Conservation (phyloP, 306 rosid species). For the Prunus mongolica region DNA sequence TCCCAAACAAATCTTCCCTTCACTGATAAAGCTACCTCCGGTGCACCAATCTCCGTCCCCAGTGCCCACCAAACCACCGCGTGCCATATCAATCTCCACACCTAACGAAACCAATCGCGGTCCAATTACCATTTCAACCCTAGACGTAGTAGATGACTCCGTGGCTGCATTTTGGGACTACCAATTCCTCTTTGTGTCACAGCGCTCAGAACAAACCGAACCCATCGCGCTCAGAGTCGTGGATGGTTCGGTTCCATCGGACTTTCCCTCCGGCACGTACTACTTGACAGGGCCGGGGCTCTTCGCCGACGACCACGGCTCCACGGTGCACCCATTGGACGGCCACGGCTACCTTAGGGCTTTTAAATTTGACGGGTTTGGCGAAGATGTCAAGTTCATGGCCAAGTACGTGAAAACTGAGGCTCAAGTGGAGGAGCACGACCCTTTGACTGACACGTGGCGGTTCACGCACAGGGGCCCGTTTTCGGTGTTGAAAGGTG, state of each 20-base stretch:
- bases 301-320: constrained; percentile 79
- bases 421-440: constrained; percentile 78
- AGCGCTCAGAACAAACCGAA: constrained; percentile 49
- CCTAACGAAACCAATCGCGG: constrained; percentile 14
- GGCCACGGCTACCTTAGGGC: constrained; percentile 90
- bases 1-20: constrained; percentile 30
- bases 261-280: constrained; percentile 79
- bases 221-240: constrained; percentile 37
- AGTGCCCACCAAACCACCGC: constrained; percentile 17
- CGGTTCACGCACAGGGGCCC: constrained; percentile 80
- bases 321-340: constrained; percentile 84
- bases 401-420: constrained; percentile 82
- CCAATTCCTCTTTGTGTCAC: constrained; percentile 75
- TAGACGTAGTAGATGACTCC: constrained; percentile 43
- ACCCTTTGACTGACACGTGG: constrained; percentile 52
- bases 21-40: constrained; percentile 31
- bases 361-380: constrained; percentile 39
- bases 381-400: constrained; percentile 53
- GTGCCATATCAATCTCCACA: constrained; percentile 41
- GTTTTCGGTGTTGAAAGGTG: constrained; percentile 83
- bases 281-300: constrained; percentile 82
- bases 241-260: constrained; percentile 54
- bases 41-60: constrained; percentile 15
- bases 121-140: constrained; percentile 17
- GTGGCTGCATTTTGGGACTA: constrained; percentile 75